Evolutionary conservation across 2,329 filamentous ascomycete genomes (phyloP), one percentile per base, ranked within the genome.

Genomic region (Scedosporium apiospermum): DNA sequence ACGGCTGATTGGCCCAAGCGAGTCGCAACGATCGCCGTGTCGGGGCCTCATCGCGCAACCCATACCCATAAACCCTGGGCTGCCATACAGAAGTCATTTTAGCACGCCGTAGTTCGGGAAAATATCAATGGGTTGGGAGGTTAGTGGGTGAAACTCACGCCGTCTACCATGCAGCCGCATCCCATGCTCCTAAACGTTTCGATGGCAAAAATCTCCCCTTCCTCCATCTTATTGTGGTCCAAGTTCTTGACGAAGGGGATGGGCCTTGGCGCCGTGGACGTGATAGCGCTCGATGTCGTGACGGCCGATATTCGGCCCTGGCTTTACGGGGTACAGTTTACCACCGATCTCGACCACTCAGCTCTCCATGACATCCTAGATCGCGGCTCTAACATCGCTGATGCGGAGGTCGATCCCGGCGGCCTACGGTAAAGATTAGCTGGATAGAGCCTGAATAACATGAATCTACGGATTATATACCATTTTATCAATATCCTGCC

Each of bases 171-270:
- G 69, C 87, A 88, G 62, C 89, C 89, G 71, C 88, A 90, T 65
- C 76, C 89, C 38, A 89, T 93, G 70, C 86, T 90, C 58, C 89
- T 89, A 70, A 93, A 93, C 1, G 89, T 93, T 75, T 93, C 89
- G 68, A 93, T 91, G 63, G 89, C 89, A 72, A 91, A 93, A 6
- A 88, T 84, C 71, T 93, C 89, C 51, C 89, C 89, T 73, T 93
- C 89, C 75, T 93, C 89, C 89, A 93, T 93, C 78, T 91, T 91
- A 14, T 88, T 91, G 69, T 86, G 84, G 68, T 91, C 88, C 61
- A 81, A 80, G 59, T 85, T 85, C 76, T 91, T 91, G 63, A 92
- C 88, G 68, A 92, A 91, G 0, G 89, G 89, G 41, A 93, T 87
- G 66, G 86, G 89, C 78, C 27, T 93, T 93, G 66, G 84, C 87